Evolutionary conservation across 768 basidiomycete genomes (phyloP).

Genomic region (Filobasidium wieringae): DNA sequence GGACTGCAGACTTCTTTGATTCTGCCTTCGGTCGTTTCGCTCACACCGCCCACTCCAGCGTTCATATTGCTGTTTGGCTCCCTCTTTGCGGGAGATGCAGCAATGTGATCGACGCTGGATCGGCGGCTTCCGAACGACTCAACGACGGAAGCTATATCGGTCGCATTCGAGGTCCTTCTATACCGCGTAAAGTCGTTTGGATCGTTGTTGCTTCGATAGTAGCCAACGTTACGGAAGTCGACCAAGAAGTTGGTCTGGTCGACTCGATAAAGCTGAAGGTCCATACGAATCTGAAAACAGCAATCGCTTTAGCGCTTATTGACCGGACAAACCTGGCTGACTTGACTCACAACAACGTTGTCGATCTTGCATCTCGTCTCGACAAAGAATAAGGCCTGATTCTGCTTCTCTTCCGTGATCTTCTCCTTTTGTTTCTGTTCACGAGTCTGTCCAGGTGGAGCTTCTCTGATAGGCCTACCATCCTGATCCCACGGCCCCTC

Average conservation of each 20-base stretch:
- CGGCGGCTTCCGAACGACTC: background rate
- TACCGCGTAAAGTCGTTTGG: slow-evolving; percentile 51
- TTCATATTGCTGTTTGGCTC: slow-evolving; percentile 1
- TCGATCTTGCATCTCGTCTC: slow-evolving; percentile 83
- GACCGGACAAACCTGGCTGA: background rate
- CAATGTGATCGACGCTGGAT: background rate
- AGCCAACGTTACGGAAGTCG: slow-evolving; percentile 95
- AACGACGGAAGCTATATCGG: background rate
- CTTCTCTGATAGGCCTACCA: slow-evolving; percentile 35
- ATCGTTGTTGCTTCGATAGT: slow-evolving; percentile 46
- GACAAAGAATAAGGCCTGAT: slow-evolving; percentile 65
- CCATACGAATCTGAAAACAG: slow-evolving; percentile 69
- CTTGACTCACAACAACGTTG: slow-evolving; percentile 68
- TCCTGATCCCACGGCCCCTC: slow-evolving; percentile 27
- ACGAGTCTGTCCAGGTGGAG: slow-evolving; percentile 52
- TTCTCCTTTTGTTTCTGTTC: slow-evolving; percentile 38
- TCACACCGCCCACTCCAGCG: slow-evolving; percentile 4
- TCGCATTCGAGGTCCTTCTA: slow-evolving; percentile 48
- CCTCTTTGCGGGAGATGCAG: slow-evolving; percentile 1
- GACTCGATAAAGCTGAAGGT: slow-evolving; percentile 91
- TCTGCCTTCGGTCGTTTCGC: slow-evolving; percentile 8
- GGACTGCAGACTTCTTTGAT: slow-evolving; percentile 47
- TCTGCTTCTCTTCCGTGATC: slow-evolving; percentile 39
- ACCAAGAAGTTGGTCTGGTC: slow-evolving; percentile 93
- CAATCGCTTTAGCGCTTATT: background rate